phyloP scores from a whole-genome alignment of 192 early-diverging fungal species.

The Podila clonocystis region DNA sequence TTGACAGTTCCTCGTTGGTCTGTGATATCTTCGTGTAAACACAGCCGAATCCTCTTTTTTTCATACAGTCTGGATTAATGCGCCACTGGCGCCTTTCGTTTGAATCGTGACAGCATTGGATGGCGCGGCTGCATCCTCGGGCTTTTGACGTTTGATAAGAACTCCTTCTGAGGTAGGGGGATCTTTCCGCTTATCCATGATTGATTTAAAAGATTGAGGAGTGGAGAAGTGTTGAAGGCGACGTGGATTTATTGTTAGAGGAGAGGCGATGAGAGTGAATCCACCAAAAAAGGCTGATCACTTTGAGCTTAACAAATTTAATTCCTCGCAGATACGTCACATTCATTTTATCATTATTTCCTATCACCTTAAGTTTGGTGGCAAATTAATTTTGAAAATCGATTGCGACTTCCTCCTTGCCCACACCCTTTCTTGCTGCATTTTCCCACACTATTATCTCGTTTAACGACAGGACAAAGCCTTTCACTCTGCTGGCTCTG shows the following conservation, averaged over 20 bases:
- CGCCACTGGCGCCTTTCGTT: constrained; percentile 39
- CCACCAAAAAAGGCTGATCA: no score
- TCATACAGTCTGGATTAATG: constrained; percentile 51
- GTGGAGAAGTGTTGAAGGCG: not conserved
- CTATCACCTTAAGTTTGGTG: no score
- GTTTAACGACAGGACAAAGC: no score
- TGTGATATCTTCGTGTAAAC: not conserved
- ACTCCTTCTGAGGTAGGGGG: constrained; percentile 36
- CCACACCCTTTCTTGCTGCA: no score
- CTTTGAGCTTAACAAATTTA: no score
- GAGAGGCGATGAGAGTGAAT: not conserved
- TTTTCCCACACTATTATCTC: no score
- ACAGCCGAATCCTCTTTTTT: not conserved
- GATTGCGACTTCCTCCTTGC: no score
- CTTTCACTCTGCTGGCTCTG: no score
- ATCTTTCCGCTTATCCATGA: constrained; percentile 55
- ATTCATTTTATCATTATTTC: no score
- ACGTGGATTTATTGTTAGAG: not conserved
- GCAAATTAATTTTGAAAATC: no score
- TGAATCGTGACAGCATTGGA: constrained; percentile 49
- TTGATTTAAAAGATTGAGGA: not conserved
- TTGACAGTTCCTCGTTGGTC: no score
- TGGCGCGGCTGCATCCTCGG: constrained; percentile 20
- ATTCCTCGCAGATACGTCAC: no score
- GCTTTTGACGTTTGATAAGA: constrained; percentile 51